These are phyloP conservation scores for Aspergillus kassunensis DNA, from an alignment of 495 filamentous ascomycete species.

Conservation along the genomic window DNA sequence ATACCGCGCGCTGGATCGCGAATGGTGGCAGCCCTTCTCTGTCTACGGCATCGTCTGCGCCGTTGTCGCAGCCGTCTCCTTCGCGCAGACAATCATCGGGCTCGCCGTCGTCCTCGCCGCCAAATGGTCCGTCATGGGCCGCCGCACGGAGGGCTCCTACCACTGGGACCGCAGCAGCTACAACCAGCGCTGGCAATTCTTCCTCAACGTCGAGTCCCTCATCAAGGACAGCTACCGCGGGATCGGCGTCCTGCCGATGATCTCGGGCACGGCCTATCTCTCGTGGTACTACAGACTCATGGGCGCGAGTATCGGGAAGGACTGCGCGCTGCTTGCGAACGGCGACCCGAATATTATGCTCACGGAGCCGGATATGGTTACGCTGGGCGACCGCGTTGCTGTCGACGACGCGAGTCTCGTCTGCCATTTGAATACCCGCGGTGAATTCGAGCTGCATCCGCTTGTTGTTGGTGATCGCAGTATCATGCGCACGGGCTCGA, in stretches of 20 bases:
- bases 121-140: conserved; percentile 42
- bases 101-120: conserved; percentile 29
- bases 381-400: conserved; percentile 39
- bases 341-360: conserved; percentile 40
- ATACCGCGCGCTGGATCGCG: conserved; percentile 5
- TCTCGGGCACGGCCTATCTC: conserved; percentile 38
- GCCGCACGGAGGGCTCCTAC: conserved; percentile 36
- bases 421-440: conserved; percentile 42
- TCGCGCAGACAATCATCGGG: conserved; percentile 28
- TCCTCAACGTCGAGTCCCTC: conserved; percentile 39
- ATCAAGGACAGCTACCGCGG: conserved; percentile 40
- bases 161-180: conserved; percentile 45
- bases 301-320: conserved; percentile 39
- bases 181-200: conserved; percentile 45
- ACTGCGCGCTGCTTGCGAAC: conserved; percentile 44
- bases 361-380: conserved; percentile 47
- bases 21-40: conserved; percentile 25
- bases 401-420: conserved; percentile 47
- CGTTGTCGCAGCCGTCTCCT: conserved; percentile 24
- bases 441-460: conserved; percentile 43
- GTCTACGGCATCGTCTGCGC: conserved; percentile 28
- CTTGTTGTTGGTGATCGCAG: conserved; percentile 38
- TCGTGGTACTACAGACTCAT: conserved; percentile 38
- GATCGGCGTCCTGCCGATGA: conserved; percentile 36
- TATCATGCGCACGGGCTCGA: conserved; percentile 36